These are phyloP conservation scores for Marchantia polymorpha DNA, from an alignment of 225 moss, liverwort and hornwort genomes.

Conservation along the genomic window DNA sequence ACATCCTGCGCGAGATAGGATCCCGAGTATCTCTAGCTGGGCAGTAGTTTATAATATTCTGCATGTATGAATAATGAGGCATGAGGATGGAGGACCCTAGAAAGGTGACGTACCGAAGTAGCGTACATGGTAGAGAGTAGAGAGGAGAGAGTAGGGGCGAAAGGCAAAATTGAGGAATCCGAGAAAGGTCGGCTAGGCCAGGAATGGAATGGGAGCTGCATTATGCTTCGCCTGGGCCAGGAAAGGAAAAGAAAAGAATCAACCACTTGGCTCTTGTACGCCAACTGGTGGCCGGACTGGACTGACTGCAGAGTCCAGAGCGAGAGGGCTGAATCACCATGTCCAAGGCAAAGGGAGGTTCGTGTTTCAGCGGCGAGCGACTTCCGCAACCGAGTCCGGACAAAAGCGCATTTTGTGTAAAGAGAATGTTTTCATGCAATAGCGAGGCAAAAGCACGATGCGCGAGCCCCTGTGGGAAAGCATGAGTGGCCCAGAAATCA, in stretches of 20 bases:
- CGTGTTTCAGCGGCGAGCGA: not conserved
- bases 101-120: not conserved
- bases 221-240: not conserved
- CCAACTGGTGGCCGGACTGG: no score
- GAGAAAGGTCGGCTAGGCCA: not conserved
- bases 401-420: slow-evolving; percentile 1
- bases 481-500: slow-evolving; percentile 2
- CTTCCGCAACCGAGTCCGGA: not conserved
- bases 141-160: not conserved
- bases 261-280: no score
- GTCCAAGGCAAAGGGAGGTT: no score
- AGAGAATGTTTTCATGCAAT: slow-evolving; percentile 11
- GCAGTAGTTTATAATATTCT: not conserved
- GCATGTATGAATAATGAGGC: not conserved
- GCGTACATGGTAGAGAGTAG: not conserved
- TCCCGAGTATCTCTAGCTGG: no score
- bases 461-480: not conserved
- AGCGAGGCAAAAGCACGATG: not conserved
- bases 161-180: not conserved
- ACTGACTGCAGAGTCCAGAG: no score
- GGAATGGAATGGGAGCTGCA: not conserved
- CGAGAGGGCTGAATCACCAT: no score
- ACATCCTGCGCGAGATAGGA: no score
- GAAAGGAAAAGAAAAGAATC: not conserved
- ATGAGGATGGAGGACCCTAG: not conserved